Conservation (phyloP, 2,329 filamentous ascomycete genomes). For the Thielaviopsis euricoi region DNA sequence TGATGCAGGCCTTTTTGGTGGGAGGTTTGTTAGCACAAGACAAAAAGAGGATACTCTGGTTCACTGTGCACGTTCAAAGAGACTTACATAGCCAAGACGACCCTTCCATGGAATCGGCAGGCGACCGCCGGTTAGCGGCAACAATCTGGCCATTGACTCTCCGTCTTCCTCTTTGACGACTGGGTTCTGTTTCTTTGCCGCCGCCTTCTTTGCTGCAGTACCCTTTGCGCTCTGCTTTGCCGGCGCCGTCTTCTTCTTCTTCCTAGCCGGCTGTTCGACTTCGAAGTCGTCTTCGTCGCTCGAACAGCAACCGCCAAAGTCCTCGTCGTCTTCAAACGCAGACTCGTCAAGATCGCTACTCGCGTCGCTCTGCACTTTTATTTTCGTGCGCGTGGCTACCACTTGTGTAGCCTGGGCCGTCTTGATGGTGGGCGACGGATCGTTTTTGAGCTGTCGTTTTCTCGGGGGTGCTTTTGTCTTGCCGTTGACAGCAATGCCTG, state of each 20-base stretch:
- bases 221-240: neutral
- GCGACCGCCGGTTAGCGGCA: constrained; percentile 6
- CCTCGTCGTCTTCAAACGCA: constrained; percentile 6
- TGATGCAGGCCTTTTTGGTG: constrained; percentile 68
- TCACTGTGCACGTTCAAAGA: neutral
- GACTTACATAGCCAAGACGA: constrained; percentile 11
- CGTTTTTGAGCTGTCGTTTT: neutral
- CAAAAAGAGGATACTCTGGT: neutral
- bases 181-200: neutral
- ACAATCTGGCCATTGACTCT: constrained; percentile 5
- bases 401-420: neutral
- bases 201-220: neutral
- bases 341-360: constrained; percentile 1
- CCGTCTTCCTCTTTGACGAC: neutral
- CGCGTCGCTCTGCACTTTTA: neutral
- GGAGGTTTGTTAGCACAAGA: neutral
- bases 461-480: neutral
- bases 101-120: constrained; percentile 11
- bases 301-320: constrained; percentile 5
- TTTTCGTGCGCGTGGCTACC: neutral
- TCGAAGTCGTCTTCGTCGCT: constrained; percentile 10
- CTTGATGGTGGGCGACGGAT: neutral
- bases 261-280: neutral
- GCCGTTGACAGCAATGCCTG: neutral
- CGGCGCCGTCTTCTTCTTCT: neutral